These are phyloP conservation scores for Neurospora terricola DNA, from an alignment of 495 filamentous ascomycete genomes.

Conservation along the genomic window DNA sequence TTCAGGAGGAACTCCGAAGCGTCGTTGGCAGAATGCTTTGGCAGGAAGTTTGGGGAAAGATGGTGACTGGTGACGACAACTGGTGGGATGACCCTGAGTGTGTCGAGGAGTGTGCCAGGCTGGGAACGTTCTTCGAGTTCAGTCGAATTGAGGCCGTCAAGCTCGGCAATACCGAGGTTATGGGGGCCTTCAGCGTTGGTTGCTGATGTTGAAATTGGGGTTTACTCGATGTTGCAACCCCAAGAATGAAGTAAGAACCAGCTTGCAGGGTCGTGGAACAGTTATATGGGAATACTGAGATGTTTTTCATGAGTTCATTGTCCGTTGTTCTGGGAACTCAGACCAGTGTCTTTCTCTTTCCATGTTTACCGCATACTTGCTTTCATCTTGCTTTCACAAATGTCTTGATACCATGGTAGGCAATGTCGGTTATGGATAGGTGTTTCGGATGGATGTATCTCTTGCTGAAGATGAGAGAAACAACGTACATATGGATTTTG, in stretches of 20 bases:
- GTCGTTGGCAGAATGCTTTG: constrained; percentile 31
- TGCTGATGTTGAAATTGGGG: not conserved
- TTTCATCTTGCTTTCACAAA: not conserved
- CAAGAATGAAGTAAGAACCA: not conserved
- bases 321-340: not conserved
- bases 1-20: constrained; percentile 25
- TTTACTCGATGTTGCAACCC: not conserved
- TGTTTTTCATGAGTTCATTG: not conserved
- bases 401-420: not conserved
- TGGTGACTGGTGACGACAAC: constrained; percentile 32
- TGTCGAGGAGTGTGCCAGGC: constrained; percentile 34
- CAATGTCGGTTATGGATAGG: not conserved
- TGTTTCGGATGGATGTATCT: not conserved
- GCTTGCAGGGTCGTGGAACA: not conserved
- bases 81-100: constrained; percentile 43
- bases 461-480: not conserved
- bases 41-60: constrained; percentile 37
- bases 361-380: not conserved
- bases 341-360: not conserved
- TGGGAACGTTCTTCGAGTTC: constrained; percentile 40
- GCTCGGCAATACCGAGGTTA: not conserved
- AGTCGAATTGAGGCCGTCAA: constrained; percentile 36
- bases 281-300: not conserved
- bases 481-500: not conserved
- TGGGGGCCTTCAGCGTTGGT: not conserved